Conservation (phyloP, 2,329 filamentous ascomycete species). For the Leptosphaerulina australis region DNA sequence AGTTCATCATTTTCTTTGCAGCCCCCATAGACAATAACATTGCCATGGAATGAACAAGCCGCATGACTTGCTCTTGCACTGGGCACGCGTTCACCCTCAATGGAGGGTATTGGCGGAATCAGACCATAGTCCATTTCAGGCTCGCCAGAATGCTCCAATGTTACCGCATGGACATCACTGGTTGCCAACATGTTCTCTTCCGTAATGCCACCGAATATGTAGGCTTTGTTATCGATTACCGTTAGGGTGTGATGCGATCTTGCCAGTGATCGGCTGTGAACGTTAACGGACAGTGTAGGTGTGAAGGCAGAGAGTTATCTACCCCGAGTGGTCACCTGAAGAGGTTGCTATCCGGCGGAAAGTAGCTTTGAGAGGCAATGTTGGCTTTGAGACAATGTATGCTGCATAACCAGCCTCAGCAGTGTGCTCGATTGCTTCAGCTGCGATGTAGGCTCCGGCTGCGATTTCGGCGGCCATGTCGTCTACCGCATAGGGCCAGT, state of each 20-base stretch:
- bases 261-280: conserved; percentile 35
- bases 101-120: conserved; percentile 49
- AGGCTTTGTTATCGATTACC: conserved; percentile 51
- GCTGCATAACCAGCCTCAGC: conserved; percentile 49
- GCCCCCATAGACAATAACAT: conserved; percentile 51
- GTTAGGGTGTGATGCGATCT: conserved; percentile 50
- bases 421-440: conserved; percentile 50
- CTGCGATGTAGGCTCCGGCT: conserved; percentile 45
- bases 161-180: conserved; percentile 53
- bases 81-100: conserved; percentile 42
- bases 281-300: conserved; percentile 12
- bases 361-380: conserved; percentile 51
- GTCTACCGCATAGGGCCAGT: neutral
- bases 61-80: conserved; percentile 47
- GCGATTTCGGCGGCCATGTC: conserved; percentile 52
- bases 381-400: conserved; percentile 52
- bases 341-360: conserved; percentile 50
- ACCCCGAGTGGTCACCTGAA: conserved; percentile 44
- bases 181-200: conserved; percentile 45
- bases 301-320: neutral
- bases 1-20: conserved; percentile 37
- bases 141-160: conserved; percentile 39
- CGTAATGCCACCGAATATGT: conserved; percentile 53
- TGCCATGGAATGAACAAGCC: conserved; percentile 49
- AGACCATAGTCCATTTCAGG: conserved; percentile 50